These are phyloP conservation scores for Penicillium turbatum DNA, from an alignment of 495 filamentous ascomycete species.

Conservation along the genomic window DNA sequence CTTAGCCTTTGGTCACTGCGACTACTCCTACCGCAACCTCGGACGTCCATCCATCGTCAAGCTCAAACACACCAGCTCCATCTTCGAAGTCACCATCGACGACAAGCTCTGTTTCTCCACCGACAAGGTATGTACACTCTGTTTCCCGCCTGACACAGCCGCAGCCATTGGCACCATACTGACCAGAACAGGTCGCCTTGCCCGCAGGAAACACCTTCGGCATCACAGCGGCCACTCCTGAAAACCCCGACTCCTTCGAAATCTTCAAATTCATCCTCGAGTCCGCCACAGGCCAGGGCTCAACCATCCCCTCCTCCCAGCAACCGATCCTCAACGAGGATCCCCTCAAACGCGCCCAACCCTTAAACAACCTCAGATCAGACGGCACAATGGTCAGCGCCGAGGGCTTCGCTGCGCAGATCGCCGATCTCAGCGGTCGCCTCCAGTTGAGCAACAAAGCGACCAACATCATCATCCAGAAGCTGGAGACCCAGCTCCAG, in stretches of 20 bases:
- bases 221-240: slow-evolving; percentile 79
- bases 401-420: slow-evolving; percentile 55
- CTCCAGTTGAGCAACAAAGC: slow-evolving; percentile 72
- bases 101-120: slow-evolving; percentile 79
- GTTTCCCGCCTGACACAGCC: not conserved
- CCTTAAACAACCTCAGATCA: slow-evolving; percentile 41
- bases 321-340: slow-evolving; percentile 33
- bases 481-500: slow-evolving; percentile 46
- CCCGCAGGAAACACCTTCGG: slow-evolving; percentile 82
- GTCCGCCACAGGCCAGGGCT: slow-evolving; percentile 37
- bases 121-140: slow-evolving; percentile 51
- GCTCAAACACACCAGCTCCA: slow-evolving; percentile 57
- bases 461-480: slow-evolving; percentile 61
- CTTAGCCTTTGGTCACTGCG: slow-evolving; percentile 90
- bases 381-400: slow-evolving; percentile 31
- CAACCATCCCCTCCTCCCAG: slow-evolving; percentile 32
- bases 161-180: not conserved
- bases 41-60: slow-evolving; percentile 75
- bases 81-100: slow-evolving; percentile 76
- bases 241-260: slow-evolving; percentile 92
- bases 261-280: slow-evolving; percentile 78
- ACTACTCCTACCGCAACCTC: slow-evolving; percentile 85
- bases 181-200: slow-evolving; percentile 53
- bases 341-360: slow-evolving; percentile 11
- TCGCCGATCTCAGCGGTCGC: slow-evolving; percentile 75